Conservation (phyloP, 2,329 filamentous ascomycete genomes). For the Venturia oleaginea region DNA sequence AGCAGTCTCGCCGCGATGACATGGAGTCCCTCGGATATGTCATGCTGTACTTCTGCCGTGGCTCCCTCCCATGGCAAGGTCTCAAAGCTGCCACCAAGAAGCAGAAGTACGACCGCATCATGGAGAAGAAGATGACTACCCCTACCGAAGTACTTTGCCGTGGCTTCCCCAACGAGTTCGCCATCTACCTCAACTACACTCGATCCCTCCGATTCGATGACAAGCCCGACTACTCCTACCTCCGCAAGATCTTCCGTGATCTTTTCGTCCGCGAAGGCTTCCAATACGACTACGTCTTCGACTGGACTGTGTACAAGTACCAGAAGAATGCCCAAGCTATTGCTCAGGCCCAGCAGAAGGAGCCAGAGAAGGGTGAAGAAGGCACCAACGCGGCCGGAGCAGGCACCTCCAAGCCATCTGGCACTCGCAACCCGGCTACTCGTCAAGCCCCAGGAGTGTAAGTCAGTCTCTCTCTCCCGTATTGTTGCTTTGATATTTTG, state of each 20-base stretch:
- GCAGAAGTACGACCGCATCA: slow-evolving; percentile 99
- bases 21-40: slow-evolving; percentile 99
- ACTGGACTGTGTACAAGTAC: slow-evolving; percentile 99
- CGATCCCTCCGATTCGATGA: slow-evolving; percentile 97
- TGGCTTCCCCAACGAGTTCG: slow-evolving; percentile 98
- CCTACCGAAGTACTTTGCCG: slow-evolving; percentile 97
- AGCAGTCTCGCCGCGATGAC: slow-evolving; percentile 97
- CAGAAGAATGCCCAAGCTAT: slow-evolving; percentile 98
- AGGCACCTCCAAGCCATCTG: slow-evolving; percentile 6
- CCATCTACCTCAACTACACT: slow-evolving; percentile 99
- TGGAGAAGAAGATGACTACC: slow-evolving; percentile 99
- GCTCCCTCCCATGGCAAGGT: slow-evolving; percentile 96
- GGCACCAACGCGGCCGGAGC: slow-evolving; percentile 11
- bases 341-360: slow-evolving; percentile 65
- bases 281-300: slow-evolving; percentile 99
- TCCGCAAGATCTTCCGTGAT: slow-evolving; percentile 99
- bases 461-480: slow-evolving; percentile 10
- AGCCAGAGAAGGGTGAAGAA: slow-evolving; percentile 44
- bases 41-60: slow-evolving; percentile 99
- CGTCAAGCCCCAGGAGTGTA: slow-evolving; percentile 14
- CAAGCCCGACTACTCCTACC: slow-evolving; percentile 99
- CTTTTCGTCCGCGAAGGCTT: slow-evolving; percentile 98
- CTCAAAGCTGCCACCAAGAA: slow-evolving; percentile 98
- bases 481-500: slow-evolving; percentile 12
- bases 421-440: slow-evolving; percentile 11